Conservation (phyloP, 495 filamentous ascomycete species). For the Cairneyella variabilis region DNA sequence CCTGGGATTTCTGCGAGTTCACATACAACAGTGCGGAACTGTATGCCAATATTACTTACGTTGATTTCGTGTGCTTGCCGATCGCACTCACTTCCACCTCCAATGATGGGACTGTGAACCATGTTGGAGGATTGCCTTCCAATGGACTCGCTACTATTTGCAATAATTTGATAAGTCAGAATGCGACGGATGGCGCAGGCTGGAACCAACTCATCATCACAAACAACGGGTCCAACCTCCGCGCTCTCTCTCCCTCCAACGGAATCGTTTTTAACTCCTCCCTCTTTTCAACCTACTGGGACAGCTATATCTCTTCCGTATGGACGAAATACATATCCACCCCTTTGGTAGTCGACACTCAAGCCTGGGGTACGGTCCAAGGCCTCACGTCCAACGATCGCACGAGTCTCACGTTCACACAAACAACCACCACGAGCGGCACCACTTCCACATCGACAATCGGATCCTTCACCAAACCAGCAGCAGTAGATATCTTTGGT, state of each 20-base stretch:
- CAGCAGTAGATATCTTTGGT: constrained; percentile 61
- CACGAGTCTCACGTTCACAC: constrained; percentile 44
- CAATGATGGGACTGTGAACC: constrained; percentile 42
- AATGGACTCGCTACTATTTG: constrained; percentile 55
- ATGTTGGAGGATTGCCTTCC: constrained; percentile 54
- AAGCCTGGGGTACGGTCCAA: constrained; percentile 35
- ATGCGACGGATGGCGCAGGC: constrained; percentile 49
- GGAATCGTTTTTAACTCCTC: constrained; percentile 51
- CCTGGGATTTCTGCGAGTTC: constrained; percentile 71
- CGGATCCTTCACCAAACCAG: constrained; percentile 52
- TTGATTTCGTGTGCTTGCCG: constrained; percentile 68
- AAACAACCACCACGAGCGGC: too few species aligned
- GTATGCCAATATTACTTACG: constrained; percentile 70
- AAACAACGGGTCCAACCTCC: constrained; percentile 47
- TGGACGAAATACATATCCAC: constrained; percentile 54
- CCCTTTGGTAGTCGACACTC: constrained; percentile 33
- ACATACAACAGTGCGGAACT: constrained; percentile 63
- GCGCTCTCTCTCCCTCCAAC: constrained; percentile 64
- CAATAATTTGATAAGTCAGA: constrained; percentile 47
- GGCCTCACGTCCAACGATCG: constrained; percentile 47
- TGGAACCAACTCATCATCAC: constrained; percentile 62
- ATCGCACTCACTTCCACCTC: constrained; percentile 57
- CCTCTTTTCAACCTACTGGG: constrained; percentile 61
- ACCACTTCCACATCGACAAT: too few species aligned
- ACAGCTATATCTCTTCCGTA: constrained; percentile 57